Evolutionary conservation across 2,329 filamentous ascomycete genomes (phyloP).

Genomic region (Colletotrichum sp.): DNA sequence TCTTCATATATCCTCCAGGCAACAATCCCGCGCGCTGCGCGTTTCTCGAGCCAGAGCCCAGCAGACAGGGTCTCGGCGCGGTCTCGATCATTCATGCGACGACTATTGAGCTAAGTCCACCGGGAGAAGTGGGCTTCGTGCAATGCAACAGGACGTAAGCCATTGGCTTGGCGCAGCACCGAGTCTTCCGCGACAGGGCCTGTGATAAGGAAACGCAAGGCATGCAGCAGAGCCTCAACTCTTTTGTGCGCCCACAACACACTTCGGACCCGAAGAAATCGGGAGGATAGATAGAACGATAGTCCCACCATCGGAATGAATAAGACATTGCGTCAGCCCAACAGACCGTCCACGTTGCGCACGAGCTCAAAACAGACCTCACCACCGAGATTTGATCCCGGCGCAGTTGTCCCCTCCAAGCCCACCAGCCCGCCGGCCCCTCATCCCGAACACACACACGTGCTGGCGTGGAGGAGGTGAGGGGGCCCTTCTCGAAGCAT

Average conservation of each 20-base stretch:
- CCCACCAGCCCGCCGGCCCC: neutral
- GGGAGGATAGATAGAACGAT: neutral
- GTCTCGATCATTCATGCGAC: neutral
- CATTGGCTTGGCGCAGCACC: neutral
- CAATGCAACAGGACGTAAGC: neutral
- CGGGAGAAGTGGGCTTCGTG: conserved; percentile 1
- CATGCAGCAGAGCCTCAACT: neutral
- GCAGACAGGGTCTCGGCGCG: neutral
- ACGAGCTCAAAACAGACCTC: neutral
- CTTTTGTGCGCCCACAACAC: neutral
- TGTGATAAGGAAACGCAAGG: neutral
- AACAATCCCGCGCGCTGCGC: neutral
- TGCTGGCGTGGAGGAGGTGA: neutral
- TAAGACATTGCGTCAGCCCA: conserved; percentile 1
- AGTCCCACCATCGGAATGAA: conserved; percentile 3
- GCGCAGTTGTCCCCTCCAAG: neutral
- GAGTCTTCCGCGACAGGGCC: neutral
- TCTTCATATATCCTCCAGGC: neutral
- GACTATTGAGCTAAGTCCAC: neutral
- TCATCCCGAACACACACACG: neutral
- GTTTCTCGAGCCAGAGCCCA: conserved; percentile 1
- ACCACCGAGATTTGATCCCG: conserved; percentile 2
- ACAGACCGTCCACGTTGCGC: neutral
- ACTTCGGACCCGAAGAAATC: neutral
- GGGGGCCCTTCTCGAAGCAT: neutral